Conservation (phyloP, 345 rosid genomes). For the Eucalyptus decipiens region DNA sequence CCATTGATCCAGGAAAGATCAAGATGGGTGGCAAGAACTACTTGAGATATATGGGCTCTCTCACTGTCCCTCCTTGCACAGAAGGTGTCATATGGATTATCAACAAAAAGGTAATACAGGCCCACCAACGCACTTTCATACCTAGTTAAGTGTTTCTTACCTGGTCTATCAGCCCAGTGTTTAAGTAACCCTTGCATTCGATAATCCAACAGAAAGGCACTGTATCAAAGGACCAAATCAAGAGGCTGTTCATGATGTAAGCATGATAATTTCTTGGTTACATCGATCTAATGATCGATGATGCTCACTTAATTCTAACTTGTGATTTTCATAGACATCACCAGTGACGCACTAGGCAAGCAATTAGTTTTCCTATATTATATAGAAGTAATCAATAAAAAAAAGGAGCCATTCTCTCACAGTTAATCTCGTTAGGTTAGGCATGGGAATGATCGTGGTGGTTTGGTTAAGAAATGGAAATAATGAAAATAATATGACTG, state of each 20-base stretch:
- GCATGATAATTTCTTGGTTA: background rate
- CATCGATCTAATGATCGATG: background rate
- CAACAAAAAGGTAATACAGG: slow-evolving; percentile 22
- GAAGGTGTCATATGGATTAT: slow-evolving; percentile 70
- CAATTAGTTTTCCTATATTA: background rate
- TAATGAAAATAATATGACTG: background rate
- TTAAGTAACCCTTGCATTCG: background rate
- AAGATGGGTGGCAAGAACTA: slow-evolving; percentile 32
- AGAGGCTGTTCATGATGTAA: slow-evolving; percentile 43
- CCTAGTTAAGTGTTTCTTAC: background rate
- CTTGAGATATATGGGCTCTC: slow-evolving; percentile 69
- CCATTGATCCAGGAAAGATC: slow-evolving; percentile 35
- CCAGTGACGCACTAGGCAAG: background rate
- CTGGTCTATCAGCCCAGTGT: no score
- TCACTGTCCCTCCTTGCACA: slow-evolving; percentile 78
- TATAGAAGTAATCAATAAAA: background rate
- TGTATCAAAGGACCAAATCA: slow-evolving; percentile 30
- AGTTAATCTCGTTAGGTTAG: background rate
- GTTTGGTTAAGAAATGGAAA: background rate
- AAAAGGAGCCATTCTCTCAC: background rate
- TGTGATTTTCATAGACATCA: no score
- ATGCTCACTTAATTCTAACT: background rate
- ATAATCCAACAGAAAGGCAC: slow-evolving; percentile 12
- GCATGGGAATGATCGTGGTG: background rate
- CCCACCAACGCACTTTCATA: background rate